Base-by-base conservation (phyloP, 352 stramenopile species). In the Phytophthora colocasiae region DNA sequence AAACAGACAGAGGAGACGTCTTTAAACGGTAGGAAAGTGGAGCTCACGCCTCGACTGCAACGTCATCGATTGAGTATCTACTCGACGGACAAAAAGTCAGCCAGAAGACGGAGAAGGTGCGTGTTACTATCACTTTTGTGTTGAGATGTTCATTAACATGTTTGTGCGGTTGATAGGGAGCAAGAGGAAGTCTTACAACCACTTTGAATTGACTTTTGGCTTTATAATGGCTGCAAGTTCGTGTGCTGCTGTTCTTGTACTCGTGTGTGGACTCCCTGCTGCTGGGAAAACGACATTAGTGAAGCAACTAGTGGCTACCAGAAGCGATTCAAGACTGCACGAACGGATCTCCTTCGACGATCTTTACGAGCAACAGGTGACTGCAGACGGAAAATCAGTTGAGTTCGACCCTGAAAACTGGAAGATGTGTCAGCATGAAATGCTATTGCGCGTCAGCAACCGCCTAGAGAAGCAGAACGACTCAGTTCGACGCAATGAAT, bases 251-350 rank as follows among this genome's bases (percentile, higher is more conserved):
- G 54, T 77, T 63, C 62, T 93, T 45, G 58, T 92, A 45, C 58
- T 91, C 12, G 56, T 92, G 7, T 90, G 81, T 53, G 85, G 85
- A 2, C 71, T 93, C 27, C 85, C 85, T 11, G 85, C 78, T 14
- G 81, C 85, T 17, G 81, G 85, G 12, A 93, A 93, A 71, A 89
- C 83, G 48, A 89, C 76, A 39, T 69, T 93, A 7, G 78, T 52
- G n/a, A 73, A 69, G 38, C 27, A 53, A 12, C 58, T 87, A 26
- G 55, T 68, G 9, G 55, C 38, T 11, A 60, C 9, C 15, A 60
- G 1, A 15, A 63, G 24, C 2, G 9, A 1, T 2, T 51, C 38
- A 29, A 64, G 40, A 26, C 17, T 58, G 22, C 82, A 67, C 27
- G 67, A 88, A 44, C 39, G 63, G 2, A 58, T 93, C 38, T 84